These are phyloP conservation scores for Claviceps fusiformis DNA, from an alignment of 2,329 filamentous ascomycete species.

Conservation along the genomic window DNA sequence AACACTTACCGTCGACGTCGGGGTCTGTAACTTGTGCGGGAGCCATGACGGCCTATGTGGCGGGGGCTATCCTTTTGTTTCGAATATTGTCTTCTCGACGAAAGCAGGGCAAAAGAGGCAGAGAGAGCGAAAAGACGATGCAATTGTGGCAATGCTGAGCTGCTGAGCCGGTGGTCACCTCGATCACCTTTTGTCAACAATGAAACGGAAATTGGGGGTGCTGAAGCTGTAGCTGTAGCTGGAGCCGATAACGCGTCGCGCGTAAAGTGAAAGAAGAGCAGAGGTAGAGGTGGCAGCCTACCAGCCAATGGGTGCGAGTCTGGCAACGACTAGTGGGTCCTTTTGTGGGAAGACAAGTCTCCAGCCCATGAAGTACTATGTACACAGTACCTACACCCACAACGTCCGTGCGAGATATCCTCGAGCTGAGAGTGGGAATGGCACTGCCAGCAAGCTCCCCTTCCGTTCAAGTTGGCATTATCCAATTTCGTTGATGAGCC, in stretches of 20 bases:
- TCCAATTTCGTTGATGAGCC: no score
- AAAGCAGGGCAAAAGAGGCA: neutral
- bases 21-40: conserved; percentile 21
- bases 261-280: conserved; percentile 17
- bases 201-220: conserved; percentile 4
- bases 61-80: neutral
- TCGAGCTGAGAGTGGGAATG: no score
- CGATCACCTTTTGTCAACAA: conserved; percentile 12
- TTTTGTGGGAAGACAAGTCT: neutral
- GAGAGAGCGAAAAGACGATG: no score
- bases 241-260: conserved; percentile 21
- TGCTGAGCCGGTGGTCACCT: conserved; percentile 9
- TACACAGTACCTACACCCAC: no score
- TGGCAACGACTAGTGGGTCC: neutral
- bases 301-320: neutral
- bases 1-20: conserved; percentile 22
- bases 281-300: neutral
- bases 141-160: neutral
- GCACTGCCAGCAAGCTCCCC: no score
- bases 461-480: no score
- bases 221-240: neutral
- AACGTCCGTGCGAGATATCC: no score
- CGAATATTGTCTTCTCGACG: neutral
- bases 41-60: conserved; percentile 15
- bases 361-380: neutral